A percentile compares a stretch with the other conserved stretches of the same genome.
phyloP scores from a whole-genome alignment of 768 basidiomycete species.

The Phaeotremella fagi region DNA sequence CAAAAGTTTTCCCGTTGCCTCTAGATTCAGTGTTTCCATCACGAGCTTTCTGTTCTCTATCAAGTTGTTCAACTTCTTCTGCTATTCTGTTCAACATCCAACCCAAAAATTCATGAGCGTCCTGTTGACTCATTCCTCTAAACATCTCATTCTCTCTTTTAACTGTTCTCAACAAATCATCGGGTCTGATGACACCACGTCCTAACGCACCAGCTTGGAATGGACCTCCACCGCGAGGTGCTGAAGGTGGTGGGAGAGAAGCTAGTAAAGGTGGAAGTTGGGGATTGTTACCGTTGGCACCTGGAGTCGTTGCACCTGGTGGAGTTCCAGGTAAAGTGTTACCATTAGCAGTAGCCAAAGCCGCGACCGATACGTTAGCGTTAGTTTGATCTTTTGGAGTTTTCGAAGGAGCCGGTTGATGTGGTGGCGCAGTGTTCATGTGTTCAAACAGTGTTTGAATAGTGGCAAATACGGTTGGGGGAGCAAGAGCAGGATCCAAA shows the following conservation, averaged over 20 bases:
- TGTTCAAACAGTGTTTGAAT: constrained; percentile 77
- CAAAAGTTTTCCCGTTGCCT: constrained; percentile 58
- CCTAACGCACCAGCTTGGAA: constrained; percentile 46
- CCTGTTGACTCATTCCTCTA: constrained; percentile 87
- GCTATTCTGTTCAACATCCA: constrained; percentile 87
- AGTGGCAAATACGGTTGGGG: constrained; percentile 76
- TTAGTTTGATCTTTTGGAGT: constrained; percentile 49
- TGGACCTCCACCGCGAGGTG: constrained; percentile 44
- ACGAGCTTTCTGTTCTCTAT: constrained; percentile 19
- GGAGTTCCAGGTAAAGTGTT: not conserved
- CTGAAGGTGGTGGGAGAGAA: constrained; percentile 40
- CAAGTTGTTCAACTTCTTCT: constrained; percentile 75
- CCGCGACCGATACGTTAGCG: constrained; percentile 22
- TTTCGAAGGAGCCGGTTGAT: constrained; percentile 61
- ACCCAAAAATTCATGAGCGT: constrained; percentile 97
- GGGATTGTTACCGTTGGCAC: constrained; percentile 3
- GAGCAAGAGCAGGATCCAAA: constrained; percentile 34
- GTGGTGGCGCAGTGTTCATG: constrained; percentile 57
- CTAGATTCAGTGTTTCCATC: constrained; percentile 19
- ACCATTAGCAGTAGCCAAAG: constrained; percentile 4
- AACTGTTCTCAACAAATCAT: constrained; percentile 87
- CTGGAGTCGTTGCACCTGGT: not conserved
- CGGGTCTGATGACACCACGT: constrained; percentile 75
- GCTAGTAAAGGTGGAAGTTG: constrained; percentile 41
- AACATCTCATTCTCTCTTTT: constrained; percentile 89